A percentile compares a stretch with the other conserved stretches of the same genome.
phyloP scores from a whole-genome alignment of 495 filamentous ascomycete genomes.

The Penicillium malachiteum region DNA sequence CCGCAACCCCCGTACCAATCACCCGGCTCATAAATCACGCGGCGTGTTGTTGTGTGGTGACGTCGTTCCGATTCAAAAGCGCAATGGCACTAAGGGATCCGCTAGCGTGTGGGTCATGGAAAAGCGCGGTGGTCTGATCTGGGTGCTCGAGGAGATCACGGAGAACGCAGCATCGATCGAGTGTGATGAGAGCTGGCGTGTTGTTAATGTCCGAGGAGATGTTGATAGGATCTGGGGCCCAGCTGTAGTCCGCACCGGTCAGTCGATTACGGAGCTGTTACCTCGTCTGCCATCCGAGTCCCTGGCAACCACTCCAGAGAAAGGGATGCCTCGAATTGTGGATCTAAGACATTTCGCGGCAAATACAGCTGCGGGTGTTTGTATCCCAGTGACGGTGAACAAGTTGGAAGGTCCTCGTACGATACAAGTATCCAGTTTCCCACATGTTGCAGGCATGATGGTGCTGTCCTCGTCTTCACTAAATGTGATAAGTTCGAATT shows the following conservation, averaged over 20 bases:
- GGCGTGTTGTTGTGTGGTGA: slow-evolving; percentile 94
- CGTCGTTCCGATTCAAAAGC: slow-evolving; percentile 93
- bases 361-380: slow-evolving; percentile 66
- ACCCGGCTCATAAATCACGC: slow-evolving; percentile 71
- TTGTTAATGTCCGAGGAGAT: slow-evolving; percentile 66
- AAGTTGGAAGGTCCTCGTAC: slow-evolving; percentile 63
- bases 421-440: slow-evolving; percentile 85
- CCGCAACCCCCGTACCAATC: slow-evolving; percentile 51
- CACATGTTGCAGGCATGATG: slow-evolving; percentile 95
- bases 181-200: slow-evolving; percentile 69
- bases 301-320: slow-evolving; percentile 60
- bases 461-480: slow-evolving; percentile 76
- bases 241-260: slow-evolving; percentile 59
- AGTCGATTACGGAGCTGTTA: slow-evolving; percentile 71
- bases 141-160: slow-evolving; percentile 96
- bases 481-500: slow-evolving; percentile 85
- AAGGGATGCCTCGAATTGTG: slow-evolving; percentile 65
- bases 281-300: slow-evolving; percentile 76
- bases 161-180: slow-evolving; percentile 80
- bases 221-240: slow-evolving; percentile 79
- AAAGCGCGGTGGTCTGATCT: slow-evolving; percentile 88
- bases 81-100: slow-evolving; percentile 85
- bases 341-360: slow-evolving; percentile 79
- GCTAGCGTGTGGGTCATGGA: slow-evolving; percentile 99
- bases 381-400: slow-evolving; percentile 75